Conservation (phyloP, 202 grass and related monocot species). For the Schoenoplectus tabernaemontani region DNA sequence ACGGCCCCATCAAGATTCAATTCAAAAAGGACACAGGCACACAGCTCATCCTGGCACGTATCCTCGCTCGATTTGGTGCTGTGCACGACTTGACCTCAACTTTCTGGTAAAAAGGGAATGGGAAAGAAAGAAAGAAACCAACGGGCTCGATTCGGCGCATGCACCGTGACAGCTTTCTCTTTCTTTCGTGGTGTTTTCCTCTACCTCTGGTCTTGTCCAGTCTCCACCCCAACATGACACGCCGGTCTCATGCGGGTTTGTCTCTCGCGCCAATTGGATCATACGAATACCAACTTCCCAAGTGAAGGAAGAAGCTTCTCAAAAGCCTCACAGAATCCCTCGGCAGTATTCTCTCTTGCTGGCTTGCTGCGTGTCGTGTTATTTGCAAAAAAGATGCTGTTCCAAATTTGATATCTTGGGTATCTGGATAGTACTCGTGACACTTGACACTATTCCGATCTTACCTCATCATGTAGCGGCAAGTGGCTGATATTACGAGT, state of each 20-base stretch:
- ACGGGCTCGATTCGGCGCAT: no score
- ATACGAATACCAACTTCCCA: no score
- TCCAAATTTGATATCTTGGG: not conserved
- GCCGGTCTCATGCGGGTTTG: no score
- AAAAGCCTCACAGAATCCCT: not conserved
- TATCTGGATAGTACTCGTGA: no score
- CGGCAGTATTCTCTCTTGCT: not conserved
- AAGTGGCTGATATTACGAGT: not conserved
- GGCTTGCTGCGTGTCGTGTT: no score
- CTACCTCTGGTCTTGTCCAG: no score
- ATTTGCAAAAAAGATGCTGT: not conserved
- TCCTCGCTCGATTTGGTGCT: not conserved
- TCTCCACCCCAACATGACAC: not conserved
- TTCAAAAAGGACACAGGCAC: no score
- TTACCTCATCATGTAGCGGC: not conserved
- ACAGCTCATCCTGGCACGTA: no score
- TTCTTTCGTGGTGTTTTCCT: not conserved
- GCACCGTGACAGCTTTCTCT: not conserved
- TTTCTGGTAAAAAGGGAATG: not conserved
- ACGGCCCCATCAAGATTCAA: no score
- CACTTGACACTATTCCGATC: no score
- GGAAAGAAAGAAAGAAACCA: no score
- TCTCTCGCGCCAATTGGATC: not conserved
- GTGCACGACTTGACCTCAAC: not conserved
- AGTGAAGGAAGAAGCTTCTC: not conserved